phyloP scores from a whole-genome alignment of 2,329 filamentous ascomycete species.

The Beauveria rudraprayagi region DNA sequence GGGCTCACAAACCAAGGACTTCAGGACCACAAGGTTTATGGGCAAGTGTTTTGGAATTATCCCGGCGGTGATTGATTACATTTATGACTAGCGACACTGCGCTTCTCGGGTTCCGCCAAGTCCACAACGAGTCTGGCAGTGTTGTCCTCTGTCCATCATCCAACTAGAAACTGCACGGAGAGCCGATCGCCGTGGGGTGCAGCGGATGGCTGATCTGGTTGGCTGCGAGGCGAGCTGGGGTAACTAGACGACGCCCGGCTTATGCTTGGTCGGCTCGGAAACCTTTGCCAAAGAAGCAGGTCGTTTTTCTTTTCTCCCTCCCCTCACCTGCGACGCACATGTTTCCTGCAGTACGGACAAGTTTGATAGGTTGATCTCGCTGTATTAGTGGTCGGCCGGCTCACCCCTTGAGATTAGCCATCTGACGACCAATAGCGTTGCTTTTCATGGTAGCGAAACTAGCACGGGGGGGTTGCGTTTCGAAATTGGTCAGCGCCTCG shows the following conservation, averaged over 20 bases:
- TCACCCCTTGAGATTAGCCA: not conserved
- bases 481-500: not conserved
- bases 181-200: not conserved
- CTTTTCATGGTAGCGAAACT: not conserved
- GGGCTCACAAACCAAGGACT: not conserved
- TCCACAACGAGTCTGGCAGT: not conserved
- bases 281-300: not conserved
- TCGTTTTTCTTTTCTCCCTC: not conserved
- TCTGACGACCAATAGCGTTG: not conserved
- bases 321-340: not conserved
- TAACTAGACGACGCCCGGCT: not conserved
- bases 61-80: too few relatives aligned
- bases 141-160: not conserved
- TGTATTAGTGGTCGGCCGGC: not conserved
- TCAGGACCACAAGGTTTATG: not conserved
- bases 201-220: not conserved
- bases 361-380: not conserved
- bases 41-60: not conserved
- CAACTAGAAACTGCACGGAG: not conserved
- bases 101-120: conserved; percentile 1
- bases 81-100: too few relatives aligned
- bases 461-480: not conserved
- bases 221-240: not conserved
- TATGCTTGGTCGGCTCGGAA: not conserved
- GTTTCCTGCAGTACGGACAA: not conserved